phyloP scores from a whole-genome alignment of 192 early-diverging fungal genomes.

The Coemansia sp. region DNA sequence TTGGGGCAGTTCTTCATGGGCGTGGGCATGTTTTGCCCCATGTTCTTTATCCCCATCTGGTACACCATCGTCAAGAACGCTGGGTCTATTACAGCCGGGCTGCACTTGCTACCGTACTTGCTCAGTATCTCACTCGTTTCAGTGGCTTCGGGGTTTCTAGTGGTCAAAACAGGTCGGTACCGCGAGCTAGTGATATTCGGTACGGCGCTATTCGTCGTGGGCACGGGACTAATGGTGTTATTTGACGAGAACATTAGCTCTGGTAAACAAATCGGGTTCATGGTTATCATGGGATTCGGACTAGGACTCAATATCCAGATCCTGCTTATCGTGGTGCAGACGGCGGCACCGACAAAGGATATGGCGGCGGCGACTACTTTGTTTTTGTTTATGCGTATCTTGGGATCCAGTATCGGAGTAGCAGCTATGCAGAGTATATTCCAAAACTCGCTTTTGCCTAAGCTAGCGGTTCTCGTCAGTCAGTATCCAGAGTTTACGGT shows the following conservation, averaged over 20 bases:
- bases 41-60: conserved; percentile 68
- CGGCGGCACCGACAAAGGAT: conserved; percentile 59
- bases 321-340: conserved; percentile 71
- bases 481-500: conserved; percentile 30
- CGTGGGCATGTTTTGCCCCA: conserved; percentile 61
- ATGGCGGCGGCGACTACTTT: conserved; percentile 71
- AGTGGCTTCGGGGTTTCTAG: conserved; percentile 58
- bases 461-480: conserved; percentile 7
- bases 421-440: conserved; percentile 63
- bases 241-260: conserved; percentile 57
- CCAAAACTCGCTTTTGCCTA: conserved; percentile 50
- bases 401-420: conserved; percentile 65
- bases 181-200: conserved; percentile 62
- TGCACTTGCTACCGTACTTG: conserved; percentile 69
- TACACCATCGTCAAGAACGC: conserved; percentile 66
- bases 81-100: conserved; percentile 60
- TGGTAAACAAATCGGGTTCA: conserved; percentile 60
- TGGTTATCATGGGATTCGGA: conserved; percentile 62
- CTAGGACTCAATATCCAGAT: conserved; percentile 65
- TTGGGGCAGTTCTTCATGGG: conserved; percentile 61
- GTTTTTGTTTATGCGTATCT: conserved; percentile 66
- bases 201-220: conserved; percentile 56
- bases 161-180: conserved; percentile 59
- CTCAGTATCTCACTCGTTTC: conserved; percentile 61
- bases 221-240: conserved; percentile 63